A percentile compares a stretch with the other conserved stretches of the same genome.
phyloP scores from a whole-genome alignment of 2,329 filamentous ascomycete genomes.

The Huntiella bhutanensis region DNA sequence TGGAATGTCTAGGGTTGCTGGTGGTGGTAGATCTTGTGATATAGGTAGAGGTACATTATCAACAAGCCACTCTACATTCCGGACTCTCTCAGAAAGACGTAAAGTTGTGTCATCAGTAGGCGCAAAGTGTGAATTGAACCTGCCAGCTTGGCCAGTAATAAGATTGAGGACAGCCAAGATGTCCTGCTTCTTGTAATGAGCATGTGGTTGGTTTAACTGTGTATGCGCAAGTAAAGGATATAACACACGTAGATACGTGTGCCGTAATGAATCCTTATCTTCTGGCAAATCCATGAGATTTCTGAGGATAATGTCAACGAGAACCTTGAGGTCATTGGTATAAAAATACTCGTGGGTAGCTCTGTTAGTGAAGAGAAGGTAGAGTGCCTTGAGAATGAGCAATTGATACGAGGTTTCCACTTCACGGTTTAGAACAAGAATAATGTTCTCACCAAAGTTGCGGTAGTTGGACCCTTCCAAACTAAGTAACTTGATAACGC shows the following conservation, averaged over 20 bases:
- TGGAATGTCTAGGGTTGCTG: slow-evolving; percentile 15
- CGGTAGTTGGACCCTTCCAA: slow-evolving; percentile 64
- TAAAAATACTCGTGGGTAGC: slow-evolving; percentile 97
- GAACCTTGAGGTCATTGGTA: slow-evolving; percentile 84
- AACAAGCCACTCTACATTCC: slow-evolving; percentile 50
- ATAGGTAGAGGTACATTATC: slow-evolving; percentile 17
- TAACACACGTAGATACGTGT: slow-evolving; percentile 86
- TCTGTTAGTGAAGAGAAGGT: slow-evolving; percentile 82
- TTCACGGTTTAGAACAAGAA: slow-evolving; percentile 83
- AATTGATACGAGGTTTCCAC: slow-evolving; percentile 86
- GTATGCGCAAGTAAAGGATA: slow-evolving; percentile 83
- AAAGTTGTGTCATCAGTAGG: slow-evolving; percentile 65
- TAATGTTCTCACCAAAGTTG: slow-evolving; percentile 95
- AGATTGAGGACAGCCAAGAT: slow-evolving; percentile 58
- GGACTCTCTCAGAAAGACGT: slow-evolving; percentile 57
- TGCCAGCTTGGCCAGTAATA: slow-evolving; percentile 25
- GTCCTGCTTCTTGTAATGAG: slow-evolving; percentile 82
- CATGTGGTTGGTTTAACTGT: slow-evolving; percentile 57
- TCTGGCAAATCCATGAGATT: slow-evolving; percentile 92
- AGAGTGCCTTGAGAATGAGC: slow-evolving; percentile 88
- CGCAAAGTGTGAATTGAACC: slow-evolving; percentile 54
- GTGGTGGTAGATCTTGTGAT: background rate
- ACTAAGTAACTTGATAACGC: slow-evolving; percentile 80
- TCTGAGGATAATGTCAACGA: slow-evolving; percentile 87
- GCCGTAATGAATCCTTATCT: slow-evolving; percentile 56